Conservation (phyloP, 2,329 filamentous ascomycete species). For the Calonectria multiphialidica region DNA sequence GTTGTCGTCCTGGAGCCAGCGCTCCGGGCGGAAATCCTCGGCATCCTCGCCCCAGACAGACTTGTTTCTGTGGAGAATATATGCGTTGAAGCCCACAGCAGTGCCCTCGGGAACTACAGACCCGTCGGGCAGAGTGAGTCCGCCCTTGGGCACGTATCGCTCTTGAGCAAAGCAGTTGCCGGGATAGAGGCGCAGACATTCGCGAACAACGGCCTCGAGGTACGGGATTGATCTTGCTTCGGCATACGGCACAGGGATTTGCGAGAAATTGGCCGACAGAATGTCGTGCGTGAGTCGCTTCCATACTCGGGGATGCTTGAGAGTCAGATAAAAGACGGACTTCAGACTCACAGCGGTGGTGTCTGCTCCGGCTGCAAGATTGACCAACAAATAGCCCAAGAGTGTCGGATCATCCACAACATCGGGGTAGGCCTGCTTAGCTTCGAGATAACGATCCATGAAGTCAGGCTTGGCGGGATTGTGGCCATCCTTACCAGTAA, state of each 20-base stretch:
- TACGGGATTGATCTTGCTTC: neutral
- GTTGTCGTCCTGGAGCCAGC: neutral
- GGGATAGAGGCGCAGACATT: conserved; percentile 8
- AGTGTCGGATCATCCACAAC: conserved; percentile 33
- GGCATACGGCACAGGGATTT: neutral
- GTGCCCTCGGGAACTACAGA: neutral
- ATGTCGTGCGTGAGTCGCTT: neutral
- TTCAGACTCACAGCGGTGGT: conserved; percentile 49
- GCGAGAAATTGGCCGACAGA: neutral
- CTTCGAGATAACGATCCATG: conserved; percentile 21
- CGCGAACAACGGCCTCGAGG: conserved; percentile 9
- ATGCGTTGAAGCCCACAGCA: conserved; percentile 6
- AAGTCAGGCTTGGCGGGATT: conserved; percentile 13
- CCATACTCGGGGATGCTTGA: conserved; percentile 44
- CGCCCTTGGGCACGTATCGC: conserved; percentile 4
- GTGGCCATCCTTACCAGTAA: neutral
- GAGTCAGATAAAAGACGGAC: conserved; percentile 49
- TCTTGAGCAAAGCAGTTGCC: neutral
- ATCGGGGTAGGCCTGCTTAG: conserved; percentile 16
- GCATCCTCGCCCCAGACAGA: neutral
- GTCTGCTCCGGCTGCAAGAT: conserved; percentile 47
- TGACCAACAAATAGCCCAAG: conserved; percentile 46
- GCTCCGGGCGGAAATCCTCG: neutral
- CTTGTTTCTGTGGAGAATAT: neutral
- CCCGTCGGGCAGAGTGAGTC: neutral